Percentiles rank a stretch among this genome's conserved stretches.
phyloP scores from a whole-genome alignment of 768 basidiomycete species.

The Hygrophoropsis aurantiaca region DNA sequence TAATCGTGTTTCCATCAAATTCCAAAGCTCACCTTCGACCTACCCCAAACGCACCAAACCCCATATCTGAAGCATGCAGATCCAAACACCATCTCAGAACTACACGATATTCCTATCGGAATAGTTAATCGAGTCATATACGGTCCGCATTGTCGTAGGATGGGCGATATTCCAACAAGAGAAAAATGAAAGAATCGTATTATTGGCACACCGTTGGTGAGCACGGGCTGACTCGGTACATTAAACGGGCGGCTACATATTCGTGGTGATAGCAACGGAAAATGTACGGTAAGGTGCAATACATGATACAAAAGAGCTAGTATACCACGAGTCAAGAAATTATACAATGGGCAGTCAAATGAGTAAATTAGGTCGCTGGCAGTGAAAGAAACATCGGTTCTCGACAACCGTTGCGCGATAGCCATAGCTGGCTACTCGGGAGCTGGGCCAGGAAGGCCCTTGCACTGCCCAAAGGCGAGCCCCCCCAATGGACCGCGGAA shows the following conservation, averaged over 20 bases:
- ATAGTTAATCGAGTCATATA: conserved; percentile 78
- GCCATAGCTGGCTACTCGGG: too few species aligned
- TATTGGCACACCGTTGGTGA: too few species aligned
- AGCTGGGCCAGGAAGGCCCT: conserved; percentile 36
- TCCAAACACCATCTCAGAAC: conserved; percentile 52
- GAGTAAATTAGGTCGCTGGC: too few species aligned
- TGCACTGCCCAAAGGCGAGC: conserved; percentile 25
- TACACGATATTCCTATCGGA: conserved; percentile 83
- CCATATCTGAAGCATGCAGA: conserved; percentile 52
- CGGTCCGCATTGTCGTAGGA: conserved; percentile 13
- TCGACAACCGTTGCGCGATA: too few species aligned
- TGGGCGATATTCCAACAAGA: neutral
- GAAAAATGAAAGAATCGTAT: neutral
- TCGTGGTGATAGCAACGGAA: too few species aligned
- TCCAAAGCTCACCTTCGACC: conserved; percentile 56
- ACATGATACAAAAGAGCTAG: too few species aligned
- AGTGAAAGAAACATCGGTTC: too few species aligned
- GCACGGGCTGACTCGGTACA: conserved; percentile 13
- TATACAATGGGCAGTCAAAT: too few species aligned
- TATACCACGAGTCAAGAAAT: too few species aligned
- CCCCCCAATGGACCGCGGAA: conserved; percentile 5
- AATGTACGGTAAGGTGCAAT: too few species aligned
- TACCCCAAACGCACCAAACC: conserved; percentile 22
- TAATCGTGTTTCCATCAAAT: conserved; percentile 46
- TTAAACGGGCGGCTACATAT: conserved; percentile 3